Percentiles rank a stretch among this genome's conserved stretches.
Conservation (phyloP, 1,284 basidiomycete species). For the Phellinidium pouzarii region DNA sequence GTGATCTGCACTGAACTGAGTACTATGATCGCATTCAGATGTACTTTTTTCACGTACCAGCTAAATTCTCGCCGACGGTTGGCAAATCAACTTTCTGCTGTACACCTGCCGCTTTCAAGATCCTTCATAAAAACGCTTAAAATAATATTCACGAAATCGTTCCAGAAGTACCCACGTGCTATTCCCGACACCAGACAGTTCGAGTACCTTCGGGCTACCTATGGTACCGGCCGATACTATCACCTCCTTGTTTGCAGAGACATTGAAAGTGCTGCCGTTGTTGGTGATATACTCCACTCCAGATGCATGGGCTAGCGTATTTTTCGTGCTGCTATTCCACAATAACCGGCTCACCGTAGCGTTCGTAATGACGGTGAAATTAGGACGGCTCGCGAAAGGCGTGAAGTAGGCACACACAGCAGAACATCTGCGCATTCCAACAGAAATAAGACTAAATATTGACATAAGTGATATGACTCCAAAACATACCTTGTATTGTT, state of each 20-base stretch:
- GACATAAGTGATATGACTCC: background rate
- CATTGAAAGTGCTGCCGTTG: slow-evolving; percentile 3
- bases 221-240: slow-evolving; percentile 19
- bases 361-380: slow-evolving; percentile 16
- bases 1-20: slow-evolving; percentile 8
- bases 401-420: slow-evolving; percentile 19
- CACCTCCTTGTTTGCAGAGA: slow-evolving; percentile 16
- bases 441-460: background rate
- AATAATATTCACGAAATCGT: background rate
- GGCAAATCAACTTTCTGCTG: background rate
- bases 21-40: background rate
- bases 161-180: slow-evolving; percentile 10
- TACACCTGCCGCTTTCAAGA: slow-evolving; percentile 6
- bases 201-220: slow-evolving; percentile 24
- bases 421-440: slow-evolving; percentile 14
- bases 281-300: slow-evolving; percentile 16
- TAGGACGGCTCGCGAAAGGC: slow-evolving; percentile 15
- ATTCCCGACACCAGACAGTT: slow-evolving; percentile 28
- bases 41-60: background rate
- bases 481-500: slow-evolving; percentile 18
- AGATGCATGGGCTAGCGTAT: background rate
- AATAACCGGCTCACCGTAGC: slow-evolving; percentile 14
- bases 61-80: slow-evolving; percentile 9
- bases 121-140: slow-evolving; percentile 1
- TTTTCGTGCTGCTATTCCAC: slow-evolving; percentile 7